phyloP scores from a whole-genome alignment of 1,284 basidiomycete species.

The Apiotrichum montevideense region DNA sequence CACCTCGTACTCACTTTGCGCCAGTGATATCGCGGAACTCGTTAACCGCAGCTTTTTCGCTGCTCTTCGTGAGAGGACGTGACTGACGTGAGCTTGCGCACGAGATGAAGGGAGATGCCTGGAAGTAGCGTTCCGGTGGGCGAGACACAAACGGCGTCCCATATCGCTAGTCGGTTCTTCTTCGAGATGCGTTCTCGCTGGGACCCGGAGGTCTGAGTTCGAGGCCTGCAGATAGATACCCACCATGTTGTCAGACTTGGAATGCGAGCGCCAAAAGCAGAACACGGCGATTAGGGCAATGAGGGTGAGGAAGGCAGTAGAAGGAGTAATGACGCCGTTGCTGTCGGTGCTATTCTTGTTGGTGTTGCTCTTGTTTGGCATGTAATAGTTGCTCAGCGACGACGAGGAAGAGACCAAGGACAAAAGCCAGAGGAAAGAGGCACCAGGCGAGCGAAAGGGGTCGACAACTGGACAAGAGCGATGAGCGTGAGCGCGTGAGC shows the following conservation, averaged over 20 bases:
- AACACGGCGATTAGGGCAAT: neutral
- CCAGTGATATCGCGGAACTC: slow-evolving; percentile 41
- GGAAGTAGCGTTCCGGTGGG: too few relatives aligned
- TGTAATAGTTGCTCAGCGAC: neutral
- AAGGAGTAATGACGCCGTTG: neutral
- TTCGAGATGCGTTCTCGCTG: too few relatives aligned
- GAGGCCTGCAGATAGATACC: neutral
- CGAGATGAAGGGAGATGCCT: too few relatives aligned
- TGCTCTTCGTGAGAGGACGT: slow-evolving; percentile 18
- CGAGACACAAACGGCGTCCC: too few relatives aligned
- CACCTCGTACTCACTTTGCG: slow-evolving; percentile 28
- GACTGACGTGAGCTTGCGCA: slow-evolving; percentile 4
- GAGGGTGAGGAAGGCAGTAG: neutral
- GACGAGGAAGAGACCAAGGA: neutral
- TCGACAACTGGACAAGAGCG: too few relatives aligned
- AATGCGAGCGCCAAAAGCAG: neutral
- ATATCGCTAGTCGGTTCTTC: too few relatives aligned
- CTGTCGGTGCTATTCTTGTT: neutral
- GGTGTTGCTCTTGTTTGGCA: neutral
- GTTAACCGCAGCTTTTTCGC: slow-evolving; percentile 19
- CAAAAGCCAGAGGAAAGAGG: neutral
- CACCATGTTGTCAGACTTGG: slow-evolving; percentile 2
- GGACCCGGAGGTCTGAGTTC: too few relatives aligned
- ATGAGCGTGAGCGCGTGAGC: too few relatives aligned
- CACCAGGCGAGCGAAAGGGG: too few relatives aligned